phyloP scores from a whole-genome alignment of 139 green algal genomes.

The Axilococcus clingmanii region DNA sequence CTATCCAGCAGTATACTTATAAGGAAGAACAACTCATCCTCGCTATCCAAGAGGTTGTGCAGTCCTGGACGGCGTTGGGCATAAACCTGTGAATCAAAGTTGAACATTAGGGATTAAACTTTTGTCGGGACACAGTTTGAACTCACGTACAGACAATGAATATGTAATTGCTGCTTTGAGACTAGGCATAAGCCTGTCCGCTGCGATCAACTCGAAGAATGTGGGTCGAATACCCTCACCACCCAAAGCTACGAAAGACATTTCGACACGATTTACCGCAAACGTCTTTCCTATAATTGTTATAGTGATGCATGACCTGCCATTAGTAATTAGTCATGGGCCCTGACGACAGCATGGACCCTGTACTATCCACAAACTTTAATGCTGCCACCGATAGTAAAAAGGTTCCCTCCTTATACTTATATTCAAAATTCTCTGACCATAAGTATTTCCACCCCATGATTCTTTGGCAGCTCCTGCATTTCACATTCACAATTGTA shows the following conservation, averaged over 20 bases:
- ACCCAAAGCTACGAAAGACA: constrained; percentile 66
- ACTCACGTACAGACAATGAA: constrained; percentile 48
- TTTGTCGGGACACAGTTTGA: too few relatives aligned
- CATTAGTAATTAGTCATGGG: too few relatives aligned
- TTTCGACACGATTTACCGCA: constrained; percentile 12
- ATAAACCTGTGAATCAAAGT: constrained; percentile 66
- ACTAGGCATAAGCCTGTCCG: constrained; percentile 65
- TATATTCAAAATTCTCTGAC: constrained; percentile 9
- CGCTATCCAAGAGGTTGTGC: constrained; percentile 48
- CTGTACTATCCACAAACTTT: too few relatives aligned
- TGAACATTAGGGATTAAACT: too few relatives aligned
- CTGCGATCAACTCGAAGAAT: constrained; percentile 80
- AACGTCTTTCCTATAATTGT: background rate
- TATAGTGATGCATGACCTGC: too few relatives aligned
- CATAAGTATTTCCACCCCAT: constrained; percentile 37
- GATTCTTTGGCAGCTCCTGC: constrained; percentile 17
- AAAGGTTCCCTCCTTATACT: constrained; percentile 34
- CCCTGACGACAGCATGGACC: too few relatives aligned
- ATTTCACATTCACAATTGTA: constrained; percentile 29
- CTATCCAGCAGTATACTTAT: constrained; percentile 52
- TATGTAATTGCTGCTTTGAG: constrained; percentile 62
- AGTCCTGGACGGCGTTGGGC: constrained; percentile 45
- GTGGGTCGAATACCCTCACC: constrained; percentile 50
- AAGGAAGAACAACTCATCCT: constrained; percentile 69
- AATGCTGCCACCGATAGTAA: constrained; percentile 20